Evolutionary conservation across 306 rosid genomes (phyloP).

Genomic region (Lathyrus aphaca): DNA sequence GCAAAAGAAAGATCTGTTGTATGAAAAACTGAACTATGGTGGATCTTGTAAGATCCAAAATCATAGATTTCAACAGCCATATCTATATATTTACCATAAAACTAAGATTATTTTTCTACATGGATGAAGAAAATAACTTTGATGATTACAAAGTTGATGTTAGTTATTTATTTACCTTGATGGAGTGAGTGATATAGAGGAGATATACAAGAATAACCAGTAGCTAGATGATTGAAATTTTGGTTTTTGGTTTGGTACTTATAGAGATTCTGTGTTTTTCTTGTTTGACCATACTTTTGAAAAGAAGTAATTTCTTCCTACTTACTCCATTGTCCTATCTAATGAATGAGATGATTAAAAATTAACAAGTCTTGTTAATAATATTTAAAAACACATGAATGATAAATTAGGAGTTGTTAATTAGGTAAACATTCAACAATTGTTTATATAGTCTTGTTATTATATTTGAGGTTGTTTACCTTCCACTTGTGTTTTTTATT

Average conservation of each 20-base stretch:
- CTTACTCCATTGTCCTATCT: slow-evolving; percentile 30
- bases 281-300: neutral
- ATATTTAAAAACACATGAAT: slow-evolving; percentile 7
- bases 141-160: neutral
- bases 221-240: neutral
- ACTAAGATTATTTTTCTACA: slow-evolving; percentile 20
- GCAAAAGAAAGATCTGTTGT: slow-evolving; percentile 66
- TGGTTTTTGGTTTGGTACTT: slow-evolving; percentile 16
- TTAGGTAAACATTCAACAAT: slow-evolving; percentile 19
- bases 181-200: slow-evolving; percentile 6
- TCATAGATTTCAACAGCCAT: slow-evolving; percentile 64
- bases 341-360: neutral
- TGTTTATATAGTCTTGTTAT: neutral
- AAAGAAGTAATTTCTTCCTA: neutral
- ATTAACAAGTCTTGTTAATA: slow-evolving; percentile 30
- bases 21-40: slow-evolving; percentile 65
- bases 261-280: neutral
- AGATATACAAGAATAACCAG: slow-evolving; percentile 13
- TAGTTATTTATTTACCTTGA: slow-evolving; percentile 28
- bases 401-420: neutral
- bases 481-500: too few relatives aligned
- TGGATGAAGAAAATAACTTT: slow-evolving; percentile 17
- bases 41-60: slow-evolving; percentile 77
- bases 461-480: slow-evolving; percentile 7
- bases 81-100: slow-evolving; percentile 23